phyloP scores from a whole-genome alignment of 805 yeast species.

The Starmerella ratchasimensis region DNA sequence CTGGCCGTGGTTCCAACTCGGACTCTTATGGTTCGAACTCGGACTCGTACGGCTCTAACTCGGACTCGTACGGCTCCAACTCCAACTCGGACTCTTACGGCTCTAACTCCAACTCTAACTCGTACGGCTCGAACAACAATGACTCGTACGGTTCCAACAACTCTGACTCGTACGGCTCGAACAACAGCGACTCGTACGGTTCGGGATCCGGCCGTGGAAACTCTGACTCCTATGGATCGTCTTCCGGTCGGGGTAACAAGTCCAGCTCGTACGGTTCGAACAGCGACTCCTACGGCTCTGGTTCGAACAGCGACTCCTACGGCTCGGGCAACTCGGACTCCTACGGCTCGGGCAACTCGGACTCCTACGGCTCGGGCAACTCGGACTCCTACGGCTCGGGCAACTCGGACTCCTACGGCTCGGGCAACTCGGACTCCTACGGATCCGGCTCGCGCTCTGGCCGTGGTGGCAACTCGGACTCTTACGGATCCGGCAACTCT shows the following conservation, averaged over 20 bases:
- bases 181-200: constrained; percentile 20
- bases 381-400: constrained; percentile 4
- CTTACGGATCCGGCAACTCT: constrained; percentile 13
- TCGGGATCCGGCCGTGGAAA: constrained; percentile 18
- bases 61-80: constrained; percentile 21
- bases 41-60: constrained; percentile 17
- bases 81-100: constrained; percentile 24
- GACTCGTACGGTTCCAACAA: constrained; percentile 23
- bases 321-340: constrained; percentile 6
- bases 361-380: constrained; percentile 7
- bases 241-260: constrained; percentile 19
- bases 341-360: constrained; percentile 6
- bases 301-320: constrained; percentile 4
- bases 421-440: constrained; percentile 6
- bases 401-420: constrained; percentile 4
- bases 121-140: constrained; percentile 14
- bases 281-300: constrained; percentile 7
- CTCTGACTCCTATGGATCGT: constrained; percentile 7
- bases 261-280: constrained; percentile 25
- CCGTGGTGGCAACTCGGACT: not conserved
- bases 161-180: constrained; percentile 24
- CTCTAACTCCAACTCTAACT: constrained; percentile 8
- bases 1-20: constrained; percentile 4
- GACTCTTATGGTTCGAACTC: constrained; percentile 19
- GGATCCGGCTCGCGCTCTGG: constrained; percentile 15